A percentile compares a stretch with the other conserved stretches of the same genome.
Conservation (phyloP, 805 yeast species). For the Yamadazyma endophytica region DNA sequence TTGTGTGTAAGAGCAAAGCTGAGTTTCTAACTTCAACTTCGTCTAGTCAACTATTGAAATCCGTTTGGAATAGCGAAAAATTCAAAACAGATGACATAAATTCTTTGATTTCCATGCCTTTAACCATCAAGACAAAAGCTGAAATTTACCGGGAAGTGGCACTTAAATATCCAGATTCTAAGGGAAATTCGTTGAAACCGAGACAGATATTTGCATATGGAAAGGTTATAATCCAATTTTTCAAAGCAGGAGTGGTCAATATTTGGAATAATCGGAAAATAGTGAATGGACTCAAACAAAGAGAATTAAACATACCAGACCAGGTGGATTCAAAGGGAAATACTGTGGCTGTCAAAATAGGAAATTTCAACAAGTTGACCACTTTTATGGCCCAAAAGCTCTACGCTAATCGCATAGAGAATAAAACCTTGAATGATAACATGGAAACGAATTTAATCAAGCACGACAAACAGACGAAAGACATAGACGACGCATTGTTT, state of each 20-base stretch:
- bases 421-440: constrained; percentile 16
- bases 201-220: constrained; percentile 44
- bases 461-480: background rate
- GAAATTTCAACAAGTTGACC: constrained; percentile 32
- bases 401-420: constrained; percentile 36
- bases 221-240: constrained; percentile 45
- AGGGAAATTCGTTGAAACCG: constrained; percentile 15
- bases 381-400: constrained; percentile 29
- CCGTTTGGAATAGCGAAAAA: constrained; percentile 8
- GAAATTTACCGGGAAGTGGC: constrained; percentile 23
- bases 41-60: constrained; percentile 4
- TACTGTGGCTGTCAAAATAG: constrained; percentile 22
- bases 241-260: constrained; percentile 53
- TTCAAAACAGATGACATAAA: constrained; percentile 15
- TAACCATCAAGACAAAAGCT: constrained; percentile 20
- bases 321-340: constrained; percentile 14
- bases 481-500: constrained; percentile 19
- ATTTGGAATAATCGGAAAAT: constrained; percentile 44
- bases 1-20: background rate
- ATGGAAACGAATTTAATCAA: constrained; percentile 1
- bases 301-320: constrained; percentile 1
- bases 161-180: constrained; percentile 12
- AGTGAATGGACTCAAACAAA: constrained; percentile 11
- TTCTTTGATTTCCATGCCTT: constrained; percentile 28
- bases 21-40: constrained; percentile 1